Percentiles rank a stretch among this genome's conserved stretches.
These are phyloP conservation scores for Carex littledalei DNA, from an alignment of 176 grass and related monocot genomes.

Conservation along the genomic window DNA sequence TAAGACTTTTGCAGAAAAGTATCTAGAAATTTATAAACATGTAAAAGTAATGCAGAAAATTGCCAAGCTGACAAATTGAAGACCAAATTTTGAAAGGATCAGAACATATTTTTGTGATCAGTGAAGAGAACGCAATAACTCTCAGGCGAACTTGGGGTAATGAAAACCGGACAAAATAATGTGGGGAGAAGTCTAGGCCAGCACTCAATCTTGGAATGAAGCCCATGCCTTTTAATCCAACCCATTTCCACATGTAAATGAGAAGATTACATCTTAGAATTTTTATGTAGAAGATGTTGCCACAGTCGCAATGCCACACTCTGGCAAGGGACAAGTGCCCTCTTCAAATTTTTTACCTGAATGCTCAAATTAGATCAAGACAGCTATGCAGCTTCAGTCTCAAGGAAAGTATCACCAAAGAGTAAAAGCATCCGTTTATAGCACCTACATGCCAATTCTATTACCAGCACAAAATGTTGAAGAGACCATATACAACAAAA, in stretches of 20 bases:
- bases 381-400: no score
- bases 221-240: constrained; percentile 64
- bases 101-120: constrained; percentile 45
- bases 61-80: neutral
- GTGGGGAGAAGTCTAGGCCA: constrained; percentile 79
- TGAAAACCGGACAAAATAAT: constrained; percentile 12
- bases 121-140: constrained; percentile 35
- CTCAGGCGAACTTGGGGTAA: constrained; percentile 8
- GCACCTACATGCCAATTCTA: no score
- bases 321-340: constrained; percentile 50
- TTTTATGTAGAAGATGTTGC: constrained; percentile 56
- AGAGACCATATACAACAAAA: no score
- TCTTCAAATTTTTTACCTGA: constrained; percentile 35
- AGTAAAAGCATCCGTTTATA: no score
- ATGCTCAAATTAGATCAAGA: constrained; percentile 8
- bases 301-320: constrained; percentile 50
- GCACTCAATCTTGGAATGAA: constrained; percentile 64
- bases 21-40: no score
- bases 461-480: no score
- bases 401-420: no score
- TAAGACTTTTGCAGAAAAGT: no score
- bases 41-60: no score
- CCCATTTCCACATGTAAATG: constrained; percentile 43
- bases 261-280: constrained; percentile 25
- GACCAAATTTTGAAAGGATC: constrained; percentile 38